Conservation (phyloP, 129 eudicot species). For the Gnaphalium uliginosum region DNA sequence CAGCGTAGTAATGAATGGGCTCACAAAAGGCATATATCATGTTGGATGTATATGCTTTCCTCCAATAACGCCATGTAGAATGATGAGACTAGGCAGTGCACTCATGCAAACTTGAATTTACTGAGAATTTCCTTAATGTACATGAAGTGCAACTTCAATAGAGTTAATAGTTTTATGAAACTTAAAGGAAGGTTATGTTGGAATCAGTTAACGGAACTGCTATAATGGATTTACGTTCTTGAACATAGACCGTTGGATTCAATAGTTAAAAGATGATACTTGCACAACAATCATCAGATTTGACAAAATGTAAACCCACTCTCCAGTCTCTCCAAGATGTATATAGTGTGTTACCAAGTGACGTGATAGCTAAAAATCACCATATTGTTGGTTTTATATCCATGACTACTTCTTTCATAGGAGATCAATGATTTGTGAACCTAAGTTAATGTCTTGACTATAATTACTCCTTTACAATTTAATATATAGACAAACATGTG, state of each 20-base stretch:
- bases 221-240: not conserved
- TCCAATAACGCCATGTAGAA: not conserved
- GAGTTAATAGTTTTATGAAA: not conserved
- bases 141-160: not conserved
- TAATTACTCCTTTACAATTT: not conserved
- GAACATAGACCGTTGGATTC: not conserved
- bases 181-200: not conserved
- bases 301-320: no score
- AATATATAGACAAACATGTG: constrained; percentile 3
- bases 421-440: not conserved
- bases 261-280: not conserved
- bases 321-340: no score
- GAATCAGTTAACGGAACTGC: not conserved
- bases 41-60: not conserved
- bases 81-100: constrained; percentile 9
- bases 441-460: constrained; percentile 14
- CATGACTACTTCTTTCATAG: not conserved
- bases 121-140: not conserved
- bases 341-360: no score
- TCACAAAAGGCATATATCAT: not conserved
- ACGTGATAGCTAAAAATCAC: no score
- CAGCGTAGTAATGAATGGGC: not conserved
- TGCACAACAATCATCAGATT: not conserved
- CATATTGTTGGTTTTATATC: not conserved
- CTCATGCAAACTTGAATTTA: not conserved